Evolutionary conservation across 1,284 basidiomycete genomes (phyloP), one percentile per base, ranked within the genome.

Genomic region (Rhodotorula sp.): DNA sequence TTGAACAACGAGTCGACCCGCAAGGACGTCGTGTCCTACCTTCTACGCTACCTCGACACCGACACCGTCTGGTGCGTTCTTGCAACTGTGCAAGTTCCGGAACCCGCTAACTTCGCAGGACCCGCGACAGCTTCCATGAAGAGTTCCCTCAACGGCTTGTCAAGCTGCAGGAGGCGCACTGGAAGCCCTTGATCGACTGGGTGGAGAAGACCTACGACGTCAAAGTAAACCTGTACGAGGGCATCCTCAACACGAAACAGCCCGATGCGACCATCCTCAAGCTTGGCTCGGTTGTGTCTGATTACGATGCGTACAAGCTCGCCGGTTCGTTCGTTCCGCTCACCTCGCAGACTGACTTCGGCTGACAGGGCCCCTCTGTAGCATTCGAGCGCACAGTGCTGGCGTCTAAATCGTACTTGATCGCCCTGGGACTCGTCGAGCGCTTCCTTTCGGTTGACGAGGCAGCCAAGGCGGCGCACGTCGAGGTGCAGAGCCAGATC

Each of bases 401-500:
- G 79, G 85, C 89, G 9, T 89, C 92, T 40, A 99, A 99, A 81
- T 94, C 91, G 1, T 91, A 97, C 80, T 82, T 98, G 59, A 90
- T 97, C 71, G 90, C 86, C 0, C 82, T 99, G 28, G 94, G 91
- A 2, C 84, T 99, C 22, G 86, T 95, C 34, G 87, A 87, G 76
- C 87, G 87, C 47, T 86, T 85, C 64, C 80, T 96, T 53, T 87
- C 86, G 4, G 91, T 89, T 0, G 90, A 99, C 75, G 84, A 93
- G 78, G 95, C 96, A 2, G 87, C 92, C 1, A 81, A 87, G 62
- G 92, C 91, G 0, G 86, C 92, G 8, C 89, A 92, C 69, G 95
- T 96, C 13, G 96, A 99, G 81, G 94, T 99, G 0, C 85, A 88
- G 68, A 93, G 90, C 78, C 96, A 99, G 81, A 97, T 97, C 71